Evolutionary conservation across 2,329 filamentous ascomycete genomes (phyloP).

Genomic region (Tolypocladium inflatum): DNA sequence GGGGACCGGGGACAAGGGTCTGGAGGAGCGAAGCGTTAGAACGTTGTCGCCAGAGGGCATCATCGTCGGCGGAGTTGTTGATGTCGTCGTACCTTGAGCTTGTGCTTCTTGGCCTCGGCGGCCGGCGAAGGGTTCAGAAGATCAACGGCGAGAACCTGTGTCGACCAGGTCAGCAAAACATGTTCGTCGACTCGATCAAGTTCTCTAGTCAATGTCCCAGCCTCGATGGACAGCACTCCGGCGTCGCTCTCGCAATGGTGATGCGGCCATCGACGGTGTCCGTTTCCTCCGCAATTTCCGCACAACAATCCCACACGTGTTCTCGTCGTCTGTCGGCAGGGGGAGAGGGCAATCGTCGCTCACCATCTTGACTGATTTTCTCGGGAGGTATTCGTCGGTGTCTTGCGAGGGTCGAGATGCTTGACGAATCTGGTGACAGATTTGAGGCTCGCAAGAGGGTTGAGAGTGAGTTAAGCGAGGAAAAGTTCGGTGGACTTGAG

Average conservation of each 20-base stretch:
- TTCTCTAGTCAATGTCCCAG: background rate
- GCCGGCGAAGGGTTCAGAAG: constrained; percentile 97
- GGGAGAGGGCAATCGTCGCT: constrained; percentile 27
- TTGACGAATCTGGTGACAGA: constrained; percentile 47
- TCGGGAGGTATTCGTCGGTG: constrained; percentile 28
- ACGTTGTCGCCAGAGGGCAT: background rate
- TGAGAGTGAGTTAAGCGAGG: constrained; percentile 34
- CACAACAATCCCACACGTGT: constrained; percentile 10
- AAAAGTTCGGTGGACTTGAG: constrained; percentile 37
- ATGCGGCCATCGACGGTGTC: constrained; percentile 8
- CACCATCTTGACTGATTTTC: constrained; percentile 61
- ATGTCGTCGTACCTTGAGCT: constrained; percentile 78
- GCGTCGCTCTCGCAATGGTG: constrained; percentile 6
- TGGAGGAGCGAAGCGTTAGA: constrained; percentile 26
- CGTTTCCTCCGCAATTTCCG: background rate
- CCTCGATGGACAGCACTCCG: constrained; percentile 9
- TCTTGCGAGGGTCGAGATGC: constrained; percentile 38
- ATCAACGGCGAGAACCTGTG: constrained; percentile 99
- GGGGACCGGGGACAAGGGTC: constrained; percentile 90
- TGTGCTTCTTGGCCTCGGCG: constrained; percentile 99
- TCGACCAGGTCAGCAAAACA: constrained; percentile 35
- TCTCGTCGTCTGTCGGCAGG: constrained; percentile 5
- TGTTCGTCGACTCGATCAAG: background rate
- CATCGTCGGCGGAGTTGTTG: constrained; percentile 7
- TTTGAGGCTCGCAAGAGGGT: constrained; percentile 41